Conservation (phyloP, 2,329 filamentous ascomycete species). For the Meredithiella fracta region DNA sequence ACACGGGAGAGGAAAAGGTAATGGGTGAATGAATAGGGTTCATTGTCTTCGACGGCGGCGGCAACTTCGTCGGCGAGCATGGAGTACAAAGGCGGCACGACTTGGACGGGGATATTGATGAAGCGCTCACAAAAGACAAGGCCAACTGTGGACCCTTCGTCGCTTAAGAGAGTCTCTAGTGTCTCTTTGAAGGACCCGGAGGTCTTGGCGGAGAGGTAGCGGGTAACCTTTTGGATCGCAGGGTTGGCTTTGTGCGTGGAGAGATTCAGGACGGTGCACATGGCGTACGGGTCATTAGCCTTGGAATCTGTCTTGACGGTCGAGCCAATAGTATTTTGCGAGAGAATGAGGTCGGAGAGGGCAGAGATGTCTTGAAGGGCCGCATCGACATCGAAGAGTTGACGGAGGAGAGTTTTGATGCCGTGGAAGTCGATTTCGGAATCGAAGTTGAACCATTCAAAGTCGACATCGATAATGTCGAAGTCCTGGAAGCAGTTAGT, state of each 20-base stretch:
- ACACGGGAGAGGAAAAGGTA: slow-evolving; percentile 83
- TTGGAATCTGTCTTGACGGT: slow-evolving; percentile 96
- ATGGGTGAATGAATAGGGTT: slow-evolving; percentile 85
- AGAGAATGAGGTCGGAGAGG: slow-evolving; percentile 70
- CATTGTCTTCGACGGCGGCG: slow-evolving; percentile 73
- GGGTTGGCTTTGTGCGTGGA: slow-evolving; percentile 54
- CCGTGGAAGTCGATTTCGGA: slow-evolving; percentile 86
- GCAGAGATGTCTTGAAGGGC: slow-evolving; percentile 75
- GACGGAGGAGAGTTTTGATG: slow-evolving; percentile 72
- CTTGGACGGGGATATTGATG: slow-evolving; percentile 91
- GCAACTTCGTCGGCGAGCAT: slow-evolving; percentile 88
- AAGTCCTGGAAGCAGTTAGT: slow-evolving; percentile 45
- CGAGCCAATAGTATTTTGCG: slow-evolving; percentile 75
- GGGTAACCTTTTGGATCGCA: slow-evolving; percentile 50
- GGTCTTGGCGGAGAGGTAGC: slow-evolving; percentile 51
- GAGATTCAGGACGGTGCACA: slow-evolving; percentile 76
- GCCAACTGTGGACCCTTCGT: slow-evolving; percentile 47
- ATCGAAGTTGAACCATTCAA: slow-evolving; percentile 97
- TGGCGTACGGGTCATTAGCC: slow-evolving; percentile 79
- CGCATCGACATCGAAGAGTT: slow-evolving; percentile 80
- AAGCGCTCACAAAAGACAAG: slow-evolving; percentile 81
- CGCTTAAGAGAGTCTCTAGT: slow-evolving; percentile 21
- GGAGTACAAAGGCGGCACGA: slow-evolving; percentile 82
- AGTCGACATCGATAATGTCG: slow-evolving; percentile 86
- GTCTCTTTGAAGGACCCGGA: slow-evolving; percentile 34